A percentile compares a stretch with the other conserved stretches of the same genome.
phyloP scores from a whole-genome alignment of 352 stramenopile species.

The Phytophthora agathidicida region DNA sequence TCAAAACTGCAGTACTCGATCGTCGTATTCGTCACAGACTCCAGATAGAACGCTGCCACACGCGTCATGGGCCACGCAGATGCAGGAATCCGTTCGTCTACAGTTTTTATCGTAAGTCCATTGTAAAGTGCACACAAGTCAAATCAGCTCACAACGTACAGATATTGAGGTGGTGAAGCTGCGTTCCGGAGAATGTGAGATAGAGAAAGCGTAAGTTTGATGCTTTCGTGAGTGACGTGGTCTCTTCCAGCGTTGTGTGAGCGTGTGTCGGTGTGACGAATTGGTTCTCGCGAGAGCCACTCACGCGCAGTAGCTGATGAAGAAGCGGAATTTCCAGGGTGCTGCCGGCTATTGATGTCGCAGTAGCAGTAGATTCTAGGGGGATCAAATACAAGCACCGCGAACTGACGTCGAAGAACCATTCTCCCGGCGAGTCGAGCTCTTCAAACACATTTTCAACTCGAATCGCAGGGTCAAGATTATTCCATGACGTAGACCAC shows the following conservation, averaged over 20 bases:
- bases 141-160: slow-evolving; percentile 40
- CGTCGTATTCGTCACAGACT: slow-evolving; percentile 52
- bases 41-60: slow-evolving; percentile 66
- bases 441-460: slow-evolving; percentile 73
- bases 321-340: slow-evolving; percentile 63
- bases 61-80: slow-evolving; percentile 63
- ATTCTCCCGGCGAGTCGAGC: slow-evolving; percentile 65
- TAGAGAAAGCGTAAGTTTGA: slow-evolving; percentile 63
- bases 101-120: neutral
- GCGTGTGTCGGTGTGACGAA: slow-evolving; percentile 49
- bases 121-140: neutral
- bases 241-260: slow-evolving; percentile 49
- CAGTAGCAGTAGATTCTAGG: slow-evolving; percentile 29
- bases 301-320: slow-evolving; percentile 67
- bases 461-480: slow-evolving; percentile 40
- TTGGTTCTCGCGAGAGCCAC: slow-evolving; percentile 62
- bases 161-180: slow-evolving; percentile 63
- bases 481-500: neutral
- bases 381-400: slow-evolving; percentile 69
- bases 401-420: slow-evolving; percentile 65
- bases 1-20: slow-evolving; percentile 70
- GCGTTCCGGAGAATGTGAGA: slow-evolving; percentile 66
- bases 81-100: slow-evolving; percentile 49
- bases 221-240: slow-evolving; percentile 36
- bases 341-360: slow-evolving; percentile 25